Conservation (phyloP, 2,329 filamentous ascomycete genomes). For the Emericellopsis cladophorae region DNA sequence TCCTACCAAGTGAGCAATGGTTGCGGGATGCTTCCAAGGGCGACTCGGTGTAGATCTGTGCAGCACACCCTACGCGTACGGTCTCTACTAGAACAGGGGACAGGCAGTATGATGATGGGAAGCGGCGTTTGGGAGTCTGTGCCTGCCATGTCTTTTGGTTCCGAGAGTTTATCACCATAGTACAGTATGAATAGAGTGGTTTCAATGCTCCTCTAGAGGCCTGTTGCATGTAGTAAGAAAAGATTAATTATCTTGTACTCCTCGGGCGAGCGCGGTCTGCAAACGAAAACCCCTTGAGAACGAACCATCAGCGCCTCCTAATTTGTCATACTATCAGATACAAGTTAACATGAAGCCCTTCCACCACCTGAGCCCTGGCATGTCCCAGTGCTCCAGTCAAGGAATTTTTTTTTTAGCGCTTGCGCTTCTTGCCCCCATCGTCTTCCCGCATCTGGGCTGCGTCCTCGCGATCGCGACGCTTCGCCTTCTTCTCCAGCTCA, state of each 20-base stretch:
- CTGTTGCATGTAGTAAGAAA: too few species aligned
- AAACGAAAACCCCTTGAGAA: not conserved
- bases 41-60: too few species aligned
- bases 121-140: too few species aligned
- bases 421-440: slow-evolving; percentile 48
- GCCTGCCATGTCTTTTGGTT: too few species aligned
- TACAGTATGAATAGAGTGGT: not conserved
- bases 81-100: too few species aligned
- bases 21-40: too few species aligned
- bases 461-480: slow-evolving; percentile 74
- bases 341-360: not conserved
- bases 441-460: slow-evolving; percentile 40
- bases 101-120: too few species aligned
- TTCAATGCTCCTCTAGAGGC: not conserved
- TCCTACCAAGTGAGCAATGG: too few species aligned
- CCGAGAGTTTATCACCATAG: not conserved
- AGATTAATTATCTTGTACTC: not conserved
- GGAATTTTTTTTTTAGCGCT: slow-evolving; percentile 14
- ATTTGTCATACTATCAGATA: not conserved
- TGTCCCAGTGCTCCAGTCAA: too few species aligned
- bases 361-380: not conserved
- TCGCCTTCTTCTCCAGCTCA: slow-evolving; percentile 82
- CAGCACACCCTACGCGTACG: too few species aligned
- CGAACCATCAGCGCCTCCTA: not conserved
- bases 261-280: not conserved